phyloP scores from a whole-genome alignment of 345 rosid species.

The Euphorbia pulcherrima region DNA sequence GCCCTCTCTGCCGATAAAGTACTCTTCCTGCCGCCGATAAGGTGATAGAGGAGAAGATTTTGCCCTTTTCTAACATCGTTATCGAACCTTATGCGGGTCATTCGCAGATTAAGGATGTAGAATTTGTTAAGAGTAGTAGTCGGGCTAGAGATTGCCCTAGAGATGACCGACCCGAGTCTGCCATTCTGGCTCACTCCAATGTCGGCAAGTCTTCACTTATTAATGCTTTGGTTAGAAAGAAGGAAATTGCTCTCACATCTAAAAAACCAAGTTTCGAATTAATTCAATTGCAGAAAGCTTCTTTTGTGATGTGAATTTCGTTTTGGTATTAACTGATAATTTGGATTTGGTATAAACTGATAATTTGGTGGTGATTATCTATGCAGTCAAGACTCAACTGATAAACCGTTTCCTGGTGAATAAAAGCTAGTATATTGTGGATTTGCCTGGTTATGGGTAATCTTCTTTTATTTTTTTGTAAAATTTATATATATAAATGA shows the following conservation, averaged over 20 bases:
- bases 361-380: neutral
- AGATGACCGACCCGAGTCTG: constrained; percentile 80
- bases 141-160: constrained; percentile 85
- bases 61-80: constrained; percentile 85
- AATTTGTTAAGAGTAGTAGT: constrained; percentile 79
- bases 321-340: neutral
- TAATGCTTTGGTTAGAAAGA: constrained; percentile 72
- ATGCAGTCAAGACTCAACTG: constrained; percentile 87
- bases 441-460: constrained; percentile 97
- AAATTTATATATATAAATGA: neutral
- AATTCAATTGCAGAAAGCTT: no score
- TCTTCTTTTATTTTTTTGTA: constrained; percentile 16
- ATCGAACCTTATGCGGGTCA: constrained; percentile 87
- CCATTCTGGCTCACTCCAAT: constrained; percentile 82
- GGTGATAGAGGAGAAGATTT: constrained; percentile 60
- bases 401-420: constrained; percentile 92
- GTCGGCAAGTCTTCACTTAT: constrained; percentile 96
- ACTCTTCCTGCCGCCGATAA: constrained; percentile 71
- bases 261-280: constrained; percentile 70
- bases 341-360: neutral
- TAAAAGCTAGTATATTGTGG: constrained; percentile 91
- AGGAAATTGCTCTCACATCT: constrained; percentile 94
- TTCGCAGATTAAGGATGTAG: constrained; percentile 80
- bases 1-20: constrained; percentile 3
- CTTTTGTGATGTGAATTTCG: no score